phyloP scores from a whole-genome alignment of 345 rosid species.

The Euphorbia pulcherrima region DNA sequence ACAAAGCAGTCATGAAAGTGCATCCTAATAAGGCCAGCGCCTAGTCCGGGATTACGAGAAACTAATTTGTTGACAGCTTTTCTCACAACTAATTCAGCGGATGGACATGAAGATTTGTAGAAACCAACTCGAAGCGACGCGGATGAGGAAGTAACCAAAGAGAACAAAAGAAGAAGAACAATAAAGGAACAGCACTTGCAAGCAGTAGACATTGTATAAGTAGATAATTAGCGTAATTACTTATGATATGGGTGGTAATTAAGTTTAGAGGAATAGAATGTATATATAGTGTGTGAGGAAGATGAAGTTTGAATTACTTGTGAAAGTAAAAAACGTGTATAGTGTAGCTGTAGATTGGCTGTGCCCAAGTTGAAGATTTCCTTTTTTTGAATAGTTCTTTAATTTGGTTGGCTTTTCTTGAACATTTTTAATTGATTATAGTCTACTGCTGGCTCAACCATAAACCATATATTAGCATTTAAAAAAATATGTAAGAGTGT shows the following conservation, averaged over 20 bases:
- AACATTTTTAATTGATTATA: too few species aligned
- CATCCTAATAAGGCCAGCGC: slow-evolving; percentile 1
- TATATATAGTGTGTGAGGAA: background rate
- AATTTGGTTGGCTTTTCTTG: too few species aligned
- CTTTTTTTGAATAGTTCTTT: background rate
- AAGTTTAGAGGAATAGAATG: background rate
- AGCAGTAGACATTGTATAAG: background rate
- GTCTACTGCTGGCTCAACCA: too few species aligned
- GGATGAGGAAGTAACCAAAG: background rate
- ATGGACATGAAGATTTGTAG: background rate
- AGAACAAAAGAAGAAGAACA: background rate
- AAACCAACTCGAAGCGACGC: background rate
- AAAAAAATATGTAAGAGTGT: too few species aligned
- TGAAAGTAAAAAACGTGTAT: background rate
- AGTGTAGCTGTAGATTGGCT: background rate
- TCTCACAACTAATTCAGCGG: background rate
- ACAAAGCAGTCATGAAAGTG: slow-evolving; percentile 7
- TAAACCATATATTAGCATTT: too few species aligned
- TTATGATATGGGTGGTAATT: background rate
- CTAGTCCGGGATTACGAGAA: background rate
- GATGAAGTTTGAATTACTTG: background rate
- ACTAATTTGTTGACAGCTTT: background rate
- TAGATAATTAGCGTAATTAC: background rate
- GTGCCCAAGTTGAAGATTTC: background rate
- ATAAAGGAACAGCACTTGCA: background rate